Base-by-base conservation (phyloP, 768 basidiomycete genomes). In the Phlebiopsis flavidoalba region DNA sequence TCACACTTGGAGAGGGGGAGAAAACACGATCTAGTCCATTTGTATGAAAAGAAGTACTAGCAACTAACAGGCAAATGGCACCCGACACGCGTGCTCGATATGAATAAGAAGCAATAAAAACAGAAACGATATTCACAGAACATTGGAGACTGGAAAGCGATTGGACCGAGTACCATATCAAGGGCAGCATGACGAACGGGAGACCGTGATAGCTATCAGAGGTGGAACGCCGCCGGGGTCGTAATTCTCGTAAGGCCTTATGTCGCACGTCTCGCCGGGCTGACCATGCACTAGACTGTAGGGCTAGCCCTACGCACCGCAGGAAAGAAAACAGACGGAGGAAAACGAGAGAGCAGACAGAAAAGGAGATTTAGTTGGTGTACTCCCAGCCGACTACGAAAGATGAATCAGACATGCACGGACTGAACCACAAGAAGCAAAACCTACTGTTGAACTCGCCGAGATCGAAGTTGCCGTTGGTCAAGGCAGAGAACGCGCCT, bases 391-490 rank as follows among this genome's bases (percentile, higher is more conserved):
- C 31, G 35, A 66, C 64, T 65, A 46, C 8, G 24, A n/a, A 22
- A 12, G 40, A n/a, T 15, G 8, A 57, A 37, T 35, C n/a, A 66
- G 53, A 62, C 57, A 36, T 36, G 22, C 50, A 43, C 40, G 45
- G 10, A 21, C 33, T n/a, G 14, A 3, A 60, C 11, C 46, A 33
- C 60, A 12, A 53, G 53, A 58, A 49, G 46, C 46, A 11, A 54
- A 45, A 81, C 81, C 61, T 71, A 86, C 88, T 89, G 53, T 75
- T 66, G 61, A 91, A 77, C 60, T 75, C 65, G 63, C 93, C 93
- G 51, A 71, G 58, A 50, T 82, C 83, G 60, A 95, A 80, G 15
- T 70, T 65, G 24, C 46, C 17, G 31, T 73, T 52, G 26, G 19
- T 31, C 37, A 62, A 24, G 4, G 57, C 57, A 8, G 15, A 33